These are phyloP conservation scores for Bipolaris bicolor DNA, from an alignment of 2,329 filamentous ascomycete species.

Conservation along the genomic window DNA sequence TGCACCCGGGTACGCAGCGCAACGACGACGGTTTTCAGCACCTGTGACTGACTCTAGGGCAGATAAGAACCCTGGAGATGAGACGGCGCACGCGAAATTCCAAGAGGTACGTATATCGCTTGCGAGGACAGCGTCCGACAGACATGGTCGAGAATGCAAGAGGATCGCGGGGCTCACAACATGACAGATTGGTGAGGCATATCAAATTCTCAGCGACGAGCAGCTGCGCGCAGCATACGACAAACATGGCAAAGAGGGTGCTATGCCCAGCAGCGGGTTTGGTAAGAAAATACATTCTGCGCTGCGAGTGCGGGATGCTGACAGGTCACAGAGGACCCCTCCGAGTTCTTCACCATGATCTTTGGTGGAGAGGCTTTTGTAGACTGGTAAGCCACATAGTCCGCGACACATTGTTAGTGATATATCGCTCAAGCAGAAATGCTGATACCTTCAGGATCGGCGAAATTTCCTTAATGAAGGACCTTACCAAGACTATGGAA, in stretches of 20 bases:
- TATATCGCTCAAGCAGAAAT: not conserved
- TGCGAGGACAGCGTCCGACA: conserved; percentile 3
- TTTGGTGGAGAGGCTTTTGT: conserved; percentile 96
- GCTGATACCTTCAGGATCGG: conserved; percentile 67
- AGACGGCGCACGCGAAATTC: conserved; percentile 91
- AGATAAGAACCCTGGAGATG: conserved; percentile 99
- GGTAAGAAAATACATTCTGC: conserved; percentile 55
- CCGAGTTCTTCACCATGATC: conserved; percentile 98
- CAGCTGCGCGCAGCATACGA: conserved; percentile 92
- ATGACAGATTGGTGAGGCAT: conserved; percentile 69
- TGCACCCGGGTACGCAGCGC: conserved; percentile 73
- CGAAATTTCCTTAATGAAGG: conserved; percentile 98
- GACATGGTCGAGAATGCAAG: conserved; percentile 5
- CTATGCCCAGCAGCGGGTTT: conserved; percentile 89
- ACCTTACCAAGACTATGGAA: conserved; percentile 97
- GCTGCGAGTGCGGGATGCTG: conserved; percentile 21
- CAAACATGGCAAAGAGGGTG: conserved; percentile 94
- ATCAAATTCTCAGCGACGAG: conserved; percentile 83
- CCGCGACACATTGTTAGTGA: not conserved
- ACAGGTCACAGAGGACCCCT: conserved; percentile 72
- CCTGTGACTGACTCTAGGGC: conserved; percentile 20
- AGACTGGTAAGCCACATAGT: conserved; percentile 65
- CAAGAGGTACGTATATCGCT: conserved; percentile 68
- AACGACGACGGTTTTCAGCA: conserved; percentile 31
- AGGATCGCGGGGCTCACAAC: conserved; percentile 32